These are phyloP conservation scores for Croton setiger DNA, from an alignment of 441 rosid genomes.

Conservation along the genomic window DNA sequence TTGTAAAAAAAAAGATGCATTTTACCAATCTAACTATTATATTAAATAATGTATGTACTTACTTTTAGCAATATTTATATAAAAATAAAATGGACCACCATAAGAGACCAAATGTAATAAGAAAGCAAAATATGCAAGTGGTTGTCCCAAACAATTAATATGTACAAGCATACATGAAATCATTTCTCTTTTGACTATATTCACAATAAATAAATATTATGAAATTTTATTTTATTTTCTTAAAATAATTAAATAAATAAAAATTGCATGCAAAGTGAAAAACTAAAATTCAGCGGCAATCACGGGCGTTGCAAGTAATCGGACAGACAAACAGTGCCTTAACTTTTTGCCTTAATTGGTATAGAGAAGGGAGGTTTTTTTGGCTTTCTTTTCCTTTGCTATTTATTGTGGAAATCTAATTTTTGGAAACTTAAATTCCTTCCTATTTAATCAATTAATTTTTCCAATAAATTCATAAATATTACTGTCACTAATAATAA, in stretches of 20 bases:
- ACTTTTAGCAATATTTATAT: neutral
- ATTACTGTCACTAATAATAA: no score
- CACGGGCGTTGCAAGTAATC: constrained; percentile 24
- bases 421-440: neutral
- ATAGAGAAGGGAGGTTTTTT: neutral
- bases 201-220: neutral
- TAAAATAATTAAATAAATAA: neutral
- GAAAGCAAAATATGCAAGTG: neutral
- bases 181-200: constrained; percentile 2
- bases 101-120: neutral
- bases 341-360: constrained; percentile 28
- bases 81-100: neutral
- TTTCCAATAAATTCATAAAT: no score
- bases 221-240: neutral
- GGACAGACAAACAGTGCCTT: constrained; percentile 9
- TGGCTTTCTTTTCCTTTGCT: neutral
- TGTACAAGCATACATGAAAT: neutral
- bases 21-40: neutral
- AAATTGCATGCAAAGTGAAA: neutral
- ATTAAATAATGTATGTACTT: neutral
- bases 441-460: neutral
- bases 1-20: neutral
- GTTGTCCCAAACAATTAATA: neutral
- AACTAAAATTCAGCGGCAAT: constrained; percentile 29
- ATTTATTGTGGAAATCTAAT: no score